Evolutionary conservation across 148 eudicot genomes (phyloP).

Genomic region (Rhododendron mucronatum): DNA sequence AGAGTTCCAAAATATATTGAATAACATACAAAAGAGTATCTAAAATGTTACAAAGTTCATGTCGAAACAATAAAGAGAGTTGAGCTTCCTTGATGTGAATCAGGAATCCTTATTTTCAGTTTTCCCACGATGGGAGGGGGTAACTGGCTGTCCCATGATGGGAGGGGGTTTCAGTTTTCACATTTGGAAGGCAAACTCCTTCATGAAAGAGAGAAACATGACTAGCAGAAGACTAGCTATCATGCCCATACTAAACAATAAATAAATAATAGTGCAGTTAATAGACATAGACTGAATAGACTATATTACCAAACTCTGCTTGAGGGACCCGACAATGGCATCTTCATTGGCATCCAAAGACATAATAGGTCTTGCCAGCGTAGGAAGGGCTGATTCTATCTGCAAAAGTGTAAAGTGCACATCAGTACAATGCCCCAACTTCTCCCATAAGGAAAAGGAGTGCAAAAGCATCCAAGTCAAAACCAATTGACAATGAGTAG

Average conservation of each 20-base stretch:
- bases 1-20: background rate
- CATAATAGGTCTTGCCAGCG: constrained; percentile 90
- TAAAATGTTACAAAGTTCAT: background rate
- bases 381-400: constrained; percentile 93
- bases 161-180: background rate
- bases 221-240: background rate
- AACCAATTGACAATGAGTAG: background rate
- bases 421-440: background rate
- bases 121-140: background rate
- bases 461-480: background rate
- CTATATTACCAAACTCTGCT: constrained; percentile 84
- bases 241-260: background rate
- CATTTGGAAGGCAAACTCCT: background rate
- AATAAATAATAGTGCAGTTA: background rate
- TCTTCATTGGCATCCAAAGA: constrained; percentile 96
- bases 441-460: background rate
- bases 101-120: background rate
- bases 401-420: constrained; percentile 22
- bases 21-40: background rate
- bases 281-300: background rate
- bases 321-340: constrained; percentile 87
- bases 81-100: background rate
- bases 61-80: background rate
- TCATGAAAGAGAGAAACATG: background rate
- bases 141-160: background rate